These are phyloP conservation scores for Endocalyx cinctus DNA, from an alignment of 2,329 filamentous ascomycete genomes.

Conservation along the genomic window DNA sequence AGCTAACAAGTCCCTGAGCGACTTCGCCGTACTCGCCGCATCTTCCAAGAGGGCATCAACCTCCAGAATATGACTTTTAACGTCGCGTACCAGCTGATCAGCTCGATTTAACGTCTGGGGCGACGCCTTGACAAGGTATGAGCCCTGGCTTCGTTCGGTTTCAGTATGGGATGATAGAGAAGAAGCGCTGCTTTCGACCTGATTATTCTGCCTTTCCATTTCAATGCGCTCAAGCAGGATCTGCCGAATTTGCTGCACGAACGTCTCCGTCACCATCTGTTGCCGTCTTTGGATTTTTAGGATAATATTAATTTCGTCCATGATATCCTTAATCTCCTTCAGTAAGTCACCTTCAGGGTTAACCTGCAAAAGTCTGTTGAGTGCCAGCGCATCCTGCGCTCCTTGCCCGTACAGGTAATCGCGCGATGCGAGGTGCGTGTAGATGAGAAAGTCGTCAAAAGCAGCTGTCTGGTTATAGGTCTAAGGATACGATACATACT, in stretches of 20 bases:
- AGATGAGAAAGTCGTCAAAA: constrained; percentile 5
- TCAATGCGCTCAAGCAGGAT: neutral
- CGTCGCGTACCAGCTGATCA: neutral
- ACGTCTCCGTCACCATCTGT: constrained; percentile 4
- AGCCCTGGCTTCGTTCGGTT: neutral
- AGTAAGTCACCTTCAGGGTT: constrained; percentile 24
- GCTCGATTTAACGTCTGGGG: neutral
- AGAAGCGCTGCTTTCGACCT: too few relatives aligned
- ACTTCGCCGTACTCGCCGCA: neutral
- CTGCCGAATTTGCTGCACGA: constrained; percentile 1
- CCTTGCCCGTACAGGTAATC: neutral
- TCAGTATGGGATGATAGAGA: too few relatives aligned
- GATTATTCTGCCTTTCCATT: neutral
- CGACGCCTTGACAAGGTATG: neutral
- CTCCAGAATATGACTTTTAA: neutral
- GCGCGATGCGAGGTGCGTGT: neutral
- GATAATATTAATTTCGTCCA: constrained; percentile 28
- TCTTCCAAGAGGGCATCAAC: neutral
- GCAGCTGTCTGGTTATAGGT: constrained; percentile 7
- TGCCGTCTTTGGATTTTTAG: constrained; percentile 21
- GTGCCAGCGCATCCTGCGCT: constrained; percentile 1
- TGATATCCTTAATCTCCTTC: constrained; percentile 25
- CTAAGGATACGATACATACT: too few relatives aligned
- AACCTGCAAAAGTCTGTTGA: constrained; percentile 19
- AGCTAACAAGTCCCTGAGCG: constrained; percentile 17